These are phyloP conservation scores for Xerocomellus chrysenteron DNA, from an alignment of 768 basidiomycete genomes.

Conservation along the genomic window DNA sequence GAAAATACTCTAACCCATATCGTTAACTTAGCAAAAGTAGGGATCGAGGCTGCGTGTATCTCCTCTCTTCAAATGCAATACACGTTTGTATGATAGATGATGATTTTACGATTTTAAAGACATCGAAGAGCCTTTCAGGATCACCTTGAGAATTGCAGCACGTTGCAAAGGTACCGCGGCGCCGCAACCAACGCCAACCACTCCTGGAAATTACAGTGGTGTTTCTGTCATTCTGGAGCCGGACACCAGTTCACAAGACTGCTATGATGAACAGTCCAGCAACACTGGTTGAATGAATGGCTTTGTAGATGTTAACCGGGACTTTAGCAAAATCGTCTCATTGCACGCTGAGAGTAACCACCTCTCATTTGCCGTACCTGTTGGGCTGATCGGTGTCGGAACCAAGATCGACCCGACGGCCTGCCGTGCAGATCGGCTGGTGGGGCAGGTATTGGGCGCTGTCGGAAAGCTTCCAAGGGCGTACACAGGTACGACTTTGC, in stretches of 20 bases:
- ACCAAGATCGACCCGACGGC: slow-evolving; percentile 95
- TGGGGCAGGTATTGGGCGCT: slow-evolving; percentile 94
- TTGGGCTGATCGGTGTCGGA: slow-evolving; percentile 97
- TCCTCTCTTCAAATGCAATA: no score
- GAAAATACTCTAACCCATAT: no score
- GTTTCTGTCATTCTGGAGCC: no score
- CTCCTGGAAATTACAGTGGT: no score
- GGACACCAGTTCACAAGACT: no score
- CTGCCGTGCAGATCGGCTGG: slow-evolving; percentile 93
- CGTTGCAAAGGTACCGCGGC: no score
- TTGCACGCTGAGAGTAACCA: slow-evolving; percentile 95
- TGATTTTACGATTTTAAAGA: slow-evolving; percentile 1
- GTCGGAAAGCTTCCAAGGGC: slow-evolving; percentile 96
- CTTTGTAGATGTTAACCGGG: slow-evolving; percentile 92
- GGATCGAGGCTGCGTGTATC: no score
- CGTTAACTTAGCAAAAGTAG: no score
- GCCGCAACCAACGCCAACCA: no score
- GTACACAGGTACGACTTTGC: slow-evolving; percentile 63
- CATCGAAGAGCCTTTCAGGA: neutral
- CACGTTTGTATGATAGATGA: slow-evolving; percentile 36
- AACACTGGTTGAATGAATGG: no score
- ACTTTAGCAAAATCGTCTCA: slow-evolving; percentile 85
- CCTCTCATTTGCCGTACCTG: slow-evolving; percentile 92
- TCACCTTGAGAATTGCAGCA: neutral
- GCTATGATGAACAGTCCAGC: no score